These are phyloP conservation scores for Exidia glandulosa DNA, from an alignment of 768 basidiomycete species.

Conservation along the genomic window DNA sequence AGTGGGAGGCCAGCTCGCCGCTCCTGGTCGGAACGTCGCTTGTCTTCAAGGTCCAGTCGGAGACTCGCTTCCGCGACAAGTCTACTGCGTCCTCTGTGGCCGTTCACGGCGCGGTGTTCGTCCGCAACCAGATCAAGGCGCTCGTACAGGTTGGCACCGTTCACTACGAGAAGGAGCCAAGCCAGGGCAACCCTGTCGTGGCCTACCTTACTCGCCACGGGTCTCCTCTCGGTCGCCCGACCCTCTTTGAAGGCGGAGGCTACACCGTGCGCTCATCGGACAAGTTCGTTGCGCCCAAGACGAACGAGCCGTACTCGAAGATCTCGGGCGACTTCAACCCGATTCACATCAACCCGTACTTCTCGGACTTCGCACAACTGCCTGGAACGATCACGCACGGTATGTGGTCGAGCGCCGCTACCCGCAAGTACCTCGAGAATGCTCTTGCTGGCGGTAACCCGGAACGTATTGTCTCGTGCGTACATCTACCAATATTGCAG, in stretches of 20 bases:
- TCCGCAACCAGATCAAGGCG: slow-evolving; percentile 79
- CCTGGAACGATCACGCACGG: slow-evolving; percentile 98
- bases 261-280: slow-evolving; percentile 68
- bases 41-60: slow-evolving; percentile 81
- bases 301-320: slow-evolving; percentile 92
- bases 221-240: slow-evolving; percentile 58
- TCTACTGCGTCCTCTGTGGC: slow-evolving; percentile 68
- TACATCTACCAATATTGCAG: slow-evolving; percentile 11
- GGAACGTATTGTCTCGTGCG: slow-evolving; percentile 79
- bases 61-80: slow-evolving; percentile 87
- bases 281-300: slow-evolving; percentile 71
- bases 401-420: slow-evolving; percentile 93
- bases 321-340: slow-evolving; percentile 98
- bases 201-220: slow-evolving; percentile 92
- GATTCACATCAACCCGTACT: slow-evolving; percentile 97
- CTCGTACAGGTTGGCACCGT: slow-evolving; percentile 83
- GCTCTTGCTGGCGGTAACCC: slow-evolving; percentile 89
- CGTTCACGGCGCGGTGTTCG: slow-evolving; percentile 77
- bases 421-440: slow-evolving; percentile 84
- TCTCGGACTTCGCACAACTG: slow-evolving; percentile 84
- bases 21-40: slow-evolving; percentile 72
- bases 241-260: slow-evolving; percentile 73
- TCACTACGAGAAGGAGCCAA: slow-evolving; percentile 77
- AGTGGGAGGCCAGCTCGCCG: slow-evolving; percentile 78
- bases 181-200: slow-evolving; percentile 86